Evolutionary conservation across 176 grass and related monocot genomes (phyloP).

Genomic region (Cocos nucifera): DNA sequence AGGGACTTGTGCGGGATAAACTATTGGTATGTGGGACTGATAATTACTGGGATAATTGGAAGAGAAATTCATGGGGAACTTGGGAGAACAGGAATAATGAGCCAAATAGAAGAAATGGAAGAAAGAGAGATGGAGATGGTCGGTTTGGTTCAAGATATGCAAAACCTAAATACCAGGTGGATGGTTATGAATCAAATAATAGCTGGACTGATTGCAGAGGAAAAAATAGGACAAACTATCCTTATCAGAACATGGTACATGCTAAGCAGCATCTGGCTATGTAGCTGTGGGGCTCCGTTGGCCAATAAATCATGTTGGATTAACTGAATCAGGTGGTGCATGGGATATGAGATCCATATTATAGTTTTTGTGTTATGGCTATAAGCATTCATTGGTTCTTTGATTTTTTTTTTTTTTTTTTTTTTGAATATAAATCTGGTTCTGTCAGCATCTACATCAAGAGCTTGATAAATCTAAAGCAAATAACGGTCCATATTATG

Average conservation of each 20-base stretch:
- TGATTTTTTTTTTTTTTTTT: too few relatives aligned
- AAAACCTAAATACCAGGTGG: conserved; percentile 15
- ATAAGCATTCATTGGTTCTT: too few relatives aligned
- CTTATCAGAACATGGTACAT: conserved; percentile 12
- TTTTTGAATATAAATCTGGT: too few relatives aligned
- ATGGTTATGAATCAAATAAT: conserved; percentile 15
- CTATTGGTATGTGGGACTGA: conserved; percentile 14
- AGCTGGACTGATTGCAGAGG: conserved; percentile 18
- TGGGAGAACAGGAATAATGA: conserved; percentile 24
- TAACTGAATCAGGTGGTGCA: too few relatives aligned
- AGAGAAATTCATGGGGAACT: conserved; percentile 9
- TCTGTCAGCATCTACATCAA: too few relatives aligned
- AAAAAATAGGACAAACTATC: conserved; percentile 9
- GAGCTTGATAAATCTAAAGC: too few relatives aligned
- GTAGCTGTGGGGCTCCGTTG: neutral
- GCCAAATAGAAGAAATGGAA: conserved; percentile 12
- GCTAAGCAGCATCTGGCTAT: conserved; percentile 3
- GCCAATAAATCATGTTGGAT: too few relatives aligned
- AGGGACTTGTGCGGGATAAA: conserved; percentile 2
- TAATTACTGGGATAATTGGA: conserved; percentile 1
- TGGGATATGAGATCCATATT: too few relatives aligned
- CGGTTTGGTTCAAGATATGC: conserved; percentile 15
- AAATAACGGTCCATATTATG: too few relatives aligned
- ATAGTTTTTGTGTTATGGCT: too few relatives aligned
- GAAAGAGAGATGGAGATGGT: conserved; percentile 20